These are phyloP conservation scores for Yamadazyma kitorensis DNA, from an alignment of 805 yeast genomes.

Conservation along the genomic window DNA sequence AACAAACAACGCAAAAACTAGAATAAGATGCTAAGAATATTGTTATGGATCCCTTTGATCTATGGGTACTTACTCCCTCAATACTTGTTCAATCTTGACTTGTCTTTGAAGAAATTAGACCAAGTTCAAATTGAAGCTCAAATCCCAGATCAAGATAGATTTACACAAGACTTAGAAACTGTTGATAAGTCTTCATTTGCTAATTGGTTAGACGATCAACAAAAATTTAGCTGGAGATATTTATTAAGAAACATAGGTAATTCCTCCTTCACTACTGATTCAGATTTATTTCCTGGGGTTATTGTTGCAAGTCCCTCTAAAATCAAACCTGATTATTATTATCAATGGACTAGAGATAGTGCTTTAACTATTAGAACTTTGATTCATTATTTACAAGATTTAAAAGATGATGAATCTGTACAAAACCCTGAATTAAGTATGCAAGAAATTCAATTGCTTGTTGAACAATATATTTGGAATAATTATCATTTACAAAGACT, in stretches of 20 bases:
- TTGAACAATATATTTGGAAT: slow-evolving; percentile 65
- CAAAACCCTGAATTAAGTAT: slow-evolving; percentile 5
- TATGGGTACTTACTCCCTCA: no score
- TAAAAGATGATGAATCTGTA: background rate
- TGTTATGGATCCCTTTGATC: no score
- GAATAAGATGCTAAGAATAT: no score
- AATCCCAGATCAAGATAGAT: background rate
- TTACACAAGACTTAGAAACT: background rate
- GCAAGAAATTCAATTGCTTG: slow-evolving; percentile 10
- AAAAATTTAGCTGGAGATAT: slow-evolving; percentile 15
- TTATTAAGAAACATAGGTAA: slow-evolving; percentile 15
- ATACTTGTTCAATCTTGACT: no score
- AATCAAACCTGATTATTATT: slow-evolving; percentile 72
- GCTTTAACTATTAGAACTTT: slow-evolving; percentile 75
- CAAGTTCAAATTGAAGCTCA: no score
- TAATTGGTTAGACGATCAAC: slow-evolving; percentile 48
- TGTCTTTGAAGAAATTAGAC: no score
- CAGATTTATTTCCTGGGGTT: slow-evolving; percentile 55
- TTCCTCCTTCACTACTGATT: slow-evolving; percentile 8
- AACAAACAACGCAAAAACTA: no score
- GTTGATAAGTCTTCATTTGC: slow-evolving; percentile 47
- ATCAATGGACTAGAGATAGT: slow-evolving; percentile 88
- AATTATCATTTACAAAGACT: slow-evolving; percentile 60
- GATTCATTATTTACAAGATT: slow-evolving; percentile 51
- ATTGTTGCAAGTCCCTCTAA: slow-evolving; percentile 85